Evolutionary conservation across 1,284 basidiomycete genomes (phyloP).

Genomic region (Ganoderma meredithae): DNA sequence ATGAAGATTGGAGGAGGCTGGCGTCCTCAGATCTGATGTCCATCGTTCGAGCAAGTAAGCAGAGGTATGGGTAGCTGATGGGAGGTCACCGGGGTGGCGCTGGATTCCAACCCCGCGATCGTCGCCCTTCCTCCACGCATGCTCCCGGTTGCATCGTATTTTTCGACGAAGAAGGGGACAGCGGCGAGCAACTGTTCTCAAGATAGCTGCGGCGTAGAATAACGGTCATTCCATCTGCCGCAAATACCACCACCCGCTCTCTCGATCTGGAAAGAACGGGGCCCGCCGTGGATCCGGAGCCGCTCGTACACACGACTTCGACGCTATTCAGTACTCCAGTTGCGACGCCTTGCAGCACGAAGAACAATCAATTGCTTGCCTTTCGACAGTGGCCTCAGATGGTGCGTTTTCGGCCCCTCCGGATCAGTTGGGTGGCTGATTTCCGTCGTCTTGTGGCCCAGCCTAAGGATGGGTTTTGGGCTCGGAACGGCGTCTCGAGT

Average conservation of each 20-base stretch:
- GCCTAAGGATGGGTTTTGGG: background rate
- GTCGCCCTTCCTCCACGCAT: background rate
- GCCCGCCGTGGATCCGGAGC: background rate
- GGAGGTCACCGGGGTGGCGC: background rate
- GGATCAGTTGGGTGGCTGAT: background rate
- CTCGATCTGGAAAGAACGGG: background rate
- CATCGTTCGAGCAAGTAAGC: background rate
- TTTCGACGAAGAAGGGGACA: background rate
- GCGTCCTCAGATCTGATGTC: background rate
- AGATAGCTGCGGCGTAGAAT: slow-evolving; percentile 14
- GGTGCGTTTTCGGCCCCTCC: background rate
- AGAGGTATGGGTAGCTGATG: background rate
- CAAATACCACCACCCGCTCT: background rate
- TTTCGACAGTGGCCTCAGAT: background rate
- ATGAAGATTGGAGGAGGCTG: background rate
- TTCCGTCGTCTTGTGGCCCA: background rate
- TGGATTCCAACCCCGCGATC: slow-evolving; percentile 1
- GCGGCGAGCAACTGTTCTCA: background rate
- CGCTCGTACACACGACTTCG: background rate
- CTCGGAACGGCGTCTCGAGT: background rate
- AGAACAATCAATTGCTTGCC: background rate
- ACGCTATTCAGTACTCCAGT: background rate
- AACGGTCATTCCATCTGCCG: background rate
- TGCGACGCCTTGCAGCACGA: background rate
- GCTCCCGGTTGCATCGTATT: background rate